Evolutionary conservation across 2,329 filamentous ascomycete genomes (phyloP).

Genomic region (Microsporum ferrugineum): DNA sequence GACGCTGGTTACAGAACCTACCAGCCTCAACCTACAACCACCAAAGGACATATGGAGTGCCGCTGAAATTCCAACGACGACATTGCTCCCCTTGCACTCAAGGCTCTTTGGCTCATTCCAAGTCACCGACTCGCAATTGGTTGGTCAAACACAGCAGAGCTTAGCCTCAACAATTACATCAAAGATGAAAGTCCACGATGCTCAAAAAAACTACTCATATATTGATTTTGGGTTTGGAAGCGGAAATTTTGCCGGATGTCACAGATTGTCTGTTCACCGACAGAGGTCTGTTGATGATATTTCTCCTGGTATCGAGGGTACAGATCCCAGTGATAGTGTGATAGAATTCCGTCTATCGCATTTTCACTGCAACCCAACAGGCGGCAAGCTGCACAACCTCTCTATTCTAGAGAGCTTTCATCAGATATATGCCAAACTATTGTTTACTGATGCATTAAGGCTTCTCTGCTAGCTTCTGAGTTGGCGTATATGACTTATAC

Average conservation of each 20-base stretch:
- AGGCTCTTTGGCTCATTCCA: slow-evolving; percentile 10
- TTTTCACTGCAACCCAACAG: slow-evolving; percentile 11
- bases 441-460: slow-evolving; percentile 7
- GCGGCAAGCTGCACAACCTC: background rate
- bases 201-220: slow-evolving; percentile 1
- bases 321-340: background rate
- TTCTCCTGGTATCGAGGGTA: background rate
- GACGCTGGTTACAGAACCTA: background rate
- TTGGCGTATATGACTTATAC: background rate
- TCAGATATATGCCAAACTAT: slow-evolving; percentile 6
- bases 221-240: slow-evolving; percentile 10
- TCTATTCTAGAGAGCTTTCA: slow-evolving; percentile 7
- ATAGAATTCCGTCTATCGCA: slow-evolving; percentile 7
- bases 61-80: slow-evolving; percentile 6
- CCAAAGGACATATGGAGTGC: slow-evolving; percentile 2
- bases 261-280: slow-evolving; percentile 9
- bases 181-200: background rate
- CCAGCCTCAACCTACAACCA: background rate
- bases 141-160: background rate
- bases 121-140: slow-evolving; percentile 7
- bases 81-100: slow-evolving; percentile 7
- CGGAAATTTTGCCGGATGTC: slow-evolving; percentile 7
- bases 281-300: background rate
- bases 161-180: background rate
- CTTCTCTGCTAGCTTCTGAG: background rate